Conservation (phyloP, 208 protist species). For the Vickermania spadyakhi region DNA sequence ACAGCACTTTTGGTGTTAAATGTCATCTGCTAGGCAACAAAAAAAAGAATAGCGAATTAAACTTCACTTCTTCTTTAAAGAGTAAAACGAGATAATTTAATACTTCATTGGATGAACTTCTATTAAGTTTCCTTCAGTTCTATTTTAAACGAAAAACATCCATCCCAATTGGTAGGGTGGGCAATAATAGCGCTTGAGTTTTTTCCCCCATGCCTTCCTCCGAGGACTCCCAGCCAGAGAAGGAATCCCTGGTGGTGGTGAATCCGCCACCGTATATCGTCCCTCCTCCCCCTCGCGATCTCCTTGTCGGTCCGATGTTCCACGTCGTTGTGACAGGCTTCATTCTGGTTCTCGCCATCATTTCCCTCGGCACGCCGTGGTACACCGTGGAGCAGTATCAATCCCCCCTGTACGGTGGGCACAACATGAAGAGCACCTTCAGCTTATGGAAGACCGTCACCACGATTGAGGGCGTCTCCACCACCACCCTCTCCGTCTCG, state of each 20-base stretch:
- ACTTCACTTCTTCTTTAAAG: too few species aligned
- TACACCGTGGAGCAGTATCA: conserved; percentile 55
- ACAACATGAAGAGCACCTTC: conserved; percentile 23
- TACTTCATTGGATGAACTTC: too few species aligned
- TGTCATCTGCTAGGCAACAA: too few species aligned
- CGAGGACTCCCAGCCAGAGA: neutral
- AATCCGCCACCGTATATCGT: conserved; percentile 7
- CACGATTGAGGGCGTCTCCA: conserved; percentile 16
- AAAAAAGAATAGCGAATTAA: too few species aligned
- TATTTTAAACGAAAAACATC: too few species aligned
- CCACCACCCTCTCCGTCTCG: conserved; percentile 12
- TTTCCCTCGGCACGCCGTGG: conserved; percentile 54
- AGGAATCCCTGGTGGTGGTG: neutral
- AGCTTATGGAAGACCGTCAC: conserved; percentile 38
- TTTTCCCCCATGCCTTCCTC: too few species aligned
- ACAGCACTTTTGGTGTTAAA: too few species aligned
- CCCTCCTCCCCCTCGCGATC: conserved; percentile 38
- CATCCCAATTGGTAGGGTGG: too few species aligned
- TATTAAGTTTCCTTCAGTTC: too few species aligned
- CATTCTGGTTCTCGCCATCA: conserved; percentile 30
- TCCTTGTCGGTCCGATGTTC: conserved; percentile 31
- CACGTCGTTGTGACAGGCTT: conserved; percentile 23
- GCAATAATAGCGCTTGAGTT: too few species aligned
- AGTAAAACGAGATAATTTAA: too few species aligned
- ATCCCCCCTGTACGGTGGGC: conserved; percentile 8